Base-by-base conservation (phyloP, 2,329 filamentous ascomycete genomes). In the Epichloe elymi region DNA sequence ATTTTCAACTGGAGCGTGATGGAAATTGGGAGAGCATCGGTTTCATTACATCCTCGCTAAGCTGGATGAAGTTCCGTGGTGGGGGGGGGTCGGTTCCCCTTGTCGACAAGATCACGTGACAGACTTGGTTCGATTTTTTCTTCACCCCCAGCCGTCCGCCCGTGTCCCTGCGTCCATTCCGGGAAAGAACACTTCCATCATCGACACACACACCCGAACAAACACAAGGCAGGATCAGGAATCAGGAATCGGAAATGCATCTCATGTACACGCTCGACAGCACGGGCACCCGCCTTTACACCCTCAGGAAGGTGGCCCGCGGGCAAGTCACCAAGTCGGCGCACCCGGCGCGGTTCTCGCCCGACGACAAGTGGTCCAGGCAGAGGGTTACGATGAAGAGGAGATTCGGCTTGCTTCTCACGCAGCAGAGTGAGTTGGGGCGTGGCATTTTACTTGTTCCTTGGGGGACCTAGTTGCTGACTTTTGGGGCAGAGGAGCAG, bases 341-440 rank as follows among this genome's bases (percentile, higher is more conserved):
- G 51, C 91, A 97, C 74, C 91, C 93, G 45, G 93, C 93, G 42
- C 80, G 93, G 60, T 98, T 97, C 77, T 95, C 88, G 45, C 93
- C 93, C 57, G 93, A 98, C 72, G 93, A 98, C 78, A 95, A 96
- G 78, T 97, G 94, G 79, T 95, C 89, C 64, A 86, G 88, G 66
- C 91, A 97, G 74, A 83, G 93, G 61, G 89, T 97, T 47, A 94
- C 89, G 19, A 78, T 97, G 63, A 95, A 96, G 83, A 89, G 87
- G 75, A 80, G 93, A 64, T 97, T 95, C 66, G 85, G 85, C 46
- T 77, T 96, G 57, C 80, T 97, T 55, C 73, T 95, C 67, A 93
- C 86, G 50, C 88, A 95, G 76, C 85, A 74, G 67, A 74, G 75
- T 79, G 57, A 57, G 73, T 39, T 12, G 15, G n/a, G 19, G 19